A percentile compares a stretch with the other conserved stretches of the same genome.
These are phyloP conservation scores for Bruguiera parviflora DNA, from an alignment of 345 rosid genomes.

Conservation along the genomic window DNA sequence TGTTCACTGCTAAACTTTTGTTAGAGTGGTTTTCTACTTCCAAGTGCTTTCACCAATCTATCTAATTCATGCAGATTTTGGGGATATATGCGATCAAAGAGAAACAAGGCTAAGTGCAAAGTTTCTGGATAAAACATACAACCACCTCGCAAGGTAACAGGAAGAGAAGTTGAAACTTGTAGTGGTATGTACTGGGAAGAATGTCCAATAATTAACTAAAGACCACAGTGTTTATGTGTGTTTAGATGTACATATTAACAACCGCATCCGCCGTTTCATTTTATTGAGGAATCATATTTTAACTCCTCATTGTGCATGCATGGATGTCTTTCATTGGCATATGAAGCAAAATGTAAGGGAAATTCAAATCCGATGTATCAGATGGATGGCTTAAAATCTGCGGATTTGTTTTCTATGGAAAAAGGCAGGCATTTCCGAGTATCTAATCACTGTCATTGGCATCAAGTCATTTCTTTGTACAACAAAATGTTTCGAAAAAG, in stretches of 20 bases:
- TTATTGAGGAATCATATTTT: too few relatives aligned
- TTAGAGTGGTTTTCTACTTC: neutral
- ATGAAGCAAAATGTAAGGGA: too few relatives aligned
- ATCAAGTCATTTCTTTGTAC: neutral
- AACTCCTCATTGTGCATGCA: too few relatives aligned
- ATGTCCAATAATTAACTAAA: too few relatives aligned
- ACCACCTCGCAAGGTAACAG: neutral
- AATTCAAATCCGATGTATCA: too few relatives aligned
- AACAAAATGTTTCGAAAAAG: neutral
- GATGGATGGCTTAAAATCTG: too few relatives aligned
- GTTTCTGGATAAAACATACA: neutral
- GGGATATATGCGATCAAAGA: neutral
- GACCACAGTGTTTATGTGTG: neutral
- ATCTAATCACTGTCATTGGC: too few relatives aligned
- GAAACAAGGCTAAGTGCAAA: neutral
- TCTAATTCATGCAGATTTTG: slow-evolving; percentile 10
- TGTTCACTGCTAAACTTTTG: too few relatives aligned
- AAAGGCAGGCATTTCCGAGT: too few relatives aligned
- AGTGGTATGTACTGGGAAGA: neutral
- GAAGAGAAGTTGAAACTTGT: slow-evolving; percentile 1
- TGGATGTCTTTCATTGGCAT: too few relatives aligned
- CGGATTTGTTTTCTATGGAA: too few relatives aligned
- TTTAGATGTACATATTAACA: neutral
- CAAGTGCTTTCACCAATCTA: neutral
- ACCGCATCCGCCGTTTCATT: too few relatives aligned